Evolutionary conservation across 2,329 filamentous ascomycete genomes (phyloP), one percentile per base, ranked within the genome.

Genomic region (Claviceps pusilla): DNA sequence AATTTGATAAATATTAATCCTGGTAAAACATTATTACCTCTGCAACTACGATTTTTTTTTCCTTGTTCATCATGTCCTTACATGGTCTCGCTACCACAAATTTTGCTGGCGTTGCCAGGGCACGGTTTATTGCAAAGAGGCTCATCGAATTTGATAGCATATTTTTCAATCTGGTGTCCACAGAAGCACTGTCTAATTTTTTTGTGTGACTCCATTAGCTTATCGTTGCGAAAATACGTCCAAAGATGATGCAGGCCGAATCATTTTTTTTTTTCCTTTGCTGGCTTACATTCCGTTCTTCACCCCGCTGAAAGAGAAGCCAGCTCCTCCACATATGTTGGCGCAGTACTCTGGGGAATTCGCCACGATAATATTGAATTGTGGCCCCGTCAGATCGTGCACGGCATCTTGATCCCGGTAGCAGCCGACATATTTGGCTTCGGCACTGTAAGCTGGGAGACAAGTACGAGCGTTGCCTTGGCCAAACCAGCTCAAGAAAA

Each of bases 261-360:
- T 24, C 24, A 3, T 24, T 24, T 41, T 7, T 41, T n/a, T n/a
- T 41, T 41, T n/a, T n/a, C 4, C 6, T 48, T 48, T 2, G 14
- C 3, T n/a, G 14, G 29, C 56, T 55, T 46, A 59, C 58, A 54
- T 48, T 29, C 56, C 54, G 33, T 54, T 56, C 33, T 59, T 56
- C 12, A 59, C 54, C 35, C 54, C 58, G 11, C 42, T 50, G 28
- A 53, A 57, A 7, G 39, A 42, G 35, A 55, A 60, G 24, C 58
- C 58, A 12, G 56, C 58, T n/a, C 50, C 50, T 19, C 58, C 58
- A 4, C 58, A 60, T 11, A 55, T 41, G 41, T 59, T 54, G 54
- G 58, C 58, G 39, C 58, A 60, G 31, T 55, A 56, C 35, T 58
- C 53, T 9, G 57, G 57, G 2, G 42, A 24, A 11, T 52, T 46